These are phyloP conservation scores for Crucibulum laeve DNA, from an alignment of 768 basidiomycete genomes.

Conservation along the genomic window DNA sequence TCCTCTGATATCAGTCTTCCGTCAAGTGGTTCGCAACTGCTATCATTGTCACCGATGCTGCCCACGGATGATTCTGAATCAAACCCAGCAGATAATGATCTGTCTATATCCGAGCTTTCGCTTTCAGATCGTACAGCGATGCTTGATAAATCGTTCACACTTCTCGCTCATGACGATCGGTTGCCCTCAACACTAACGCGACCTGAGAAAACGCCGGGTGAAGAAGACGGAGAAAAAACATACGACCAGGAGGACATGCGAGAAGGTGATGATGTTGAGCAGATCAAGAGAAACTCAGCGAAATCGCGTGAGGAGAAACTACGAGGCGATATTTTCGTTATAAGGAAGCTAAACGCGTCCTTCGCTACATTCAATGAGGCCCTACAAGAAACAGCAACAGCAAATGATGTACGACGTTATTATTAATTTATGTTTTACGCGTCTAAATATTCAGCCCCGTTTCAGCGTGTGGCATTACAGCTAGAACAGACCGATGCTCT, in stretches of 20 bases:
- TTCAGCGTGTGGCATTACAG: constrained; percentile 61
- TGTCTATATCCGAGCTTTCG: constrained; percentile 33
- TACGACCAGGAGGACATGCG: background rate
- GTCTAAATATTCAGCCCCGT: background rate
- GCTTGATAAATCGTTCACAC: constrained; percentile 14
- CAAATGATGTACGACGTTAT: constrained; percentile 56
- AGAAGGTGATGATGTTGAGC: background rate
- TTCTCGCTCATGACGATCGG: background rate
- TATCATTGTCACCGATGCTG: constrained; percentile 24
- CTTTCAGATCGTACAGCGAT: constrained; percentile 21
- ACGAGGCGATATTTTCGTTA: constrained; percentile 66
- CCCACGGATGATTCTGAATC: constrained; percentile 20
- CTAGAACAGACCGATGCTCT: constrained; percentile 69
- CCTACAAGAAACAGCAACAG: constrained; percentile 54
- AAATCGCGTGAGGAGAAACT: constrained; percentile 65
- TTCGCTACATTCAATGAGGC: constrained; percentile 69
- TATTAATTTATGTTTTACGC: background rate
- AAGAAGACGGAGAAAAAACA: background rate
- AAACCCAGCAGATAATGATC: constrained; percentile 24
- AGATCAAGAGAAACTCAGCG: background rate
- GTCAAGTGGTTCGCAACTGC: constrained; percentile 17
- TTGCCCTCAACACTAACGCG: background rate
- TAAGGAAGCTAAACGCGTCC: constrained; percentile 68
- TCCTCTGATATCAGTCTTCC: constrained; percentile 11
- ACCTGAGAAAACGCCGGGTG: background rate